Base-by-base conservation (phyloP, 768 basidiomycete genomes). In the Russula vinacea region DNA sequence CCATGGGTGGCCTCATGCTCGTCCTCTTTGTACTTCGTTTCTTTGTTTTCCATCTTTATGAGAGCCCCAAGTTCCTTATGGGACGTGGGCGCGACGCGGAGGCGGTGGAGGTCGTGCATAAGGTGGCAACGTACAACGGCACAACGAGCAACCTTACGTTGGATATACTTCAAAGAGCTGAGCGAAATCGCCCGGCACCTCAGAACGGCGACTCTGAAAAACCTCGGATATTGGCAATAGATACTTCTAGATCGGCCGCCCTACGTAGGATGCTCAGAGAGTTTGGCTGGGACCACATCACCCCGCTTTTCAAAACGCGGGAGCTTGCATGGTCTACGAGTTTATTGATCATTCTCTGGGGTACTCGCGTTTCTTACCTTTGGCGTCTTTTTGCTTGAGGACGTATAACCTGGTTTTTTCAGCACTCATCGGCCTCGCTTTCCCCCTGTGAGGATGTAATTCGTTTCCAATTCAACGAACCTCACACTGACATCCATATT, bases 371-470 rank as follows among this genome's bases (percentile, higher is more conserved):
- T 32, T 35, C 2, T 17, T 19, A 2, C 2, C 13, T 52, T 60
- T 16, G 14, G 6, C 17, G 3, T 39, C 44, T 29, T 26, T 29
- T 13, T 35, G 11, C 40, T 58, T 53, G 26, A 35, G 63, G 11
- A 39, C 5, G 16, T 9, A 17, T 22, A 50, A 19, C 9, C 2
- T 17, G 16, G 29, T 29, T 1, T n/a, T 58, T 16, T 66, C 66
- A 89, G 88, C 83, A 1, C 77, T 91, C 49, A 91, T 92, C 63
- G 90, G 89, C 8, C 79, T 91, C 16, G 89, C 89, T 2, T 90
- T 86, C 67, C 88, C 89, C 17, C 73, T 91, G 77, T 86, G 67
- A 73, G 79, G 72, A 13, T 53, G 19, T 58, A 9, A 22, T n/a
- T 58, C 26, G 3, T 8, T 45, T 29, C 32, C 24, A 7, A 24